Base-by-base conservation (phyloP, 2,329 filamentous ascomycete species). In the Talaromyces sp. region DNA sequence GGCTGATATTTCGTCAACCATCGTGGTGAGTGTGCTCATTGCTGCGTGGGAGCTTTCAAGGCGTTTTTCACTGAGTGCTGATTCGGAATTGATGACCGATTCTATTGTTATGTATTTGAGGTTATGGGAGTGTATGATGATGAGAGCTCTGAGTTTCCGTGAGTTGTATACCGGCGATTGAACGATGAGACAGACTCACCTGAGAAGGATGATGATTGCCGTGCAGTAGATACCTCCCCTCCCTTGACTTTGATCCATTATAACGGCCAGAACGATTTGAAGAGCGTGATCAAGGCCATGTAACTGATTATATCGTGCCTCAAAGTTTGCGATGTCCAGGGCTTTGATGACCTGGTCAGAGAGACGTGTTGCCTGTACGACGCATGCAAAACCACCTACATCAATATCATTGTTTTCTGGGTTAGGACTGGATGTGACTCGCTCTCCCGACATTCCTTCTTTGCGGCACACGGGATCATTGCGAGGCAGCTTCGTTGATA, bases 281-380 rank as follows among this genome's bases (percentile, higher is more conserved):
- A 66, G 46, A 31, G 62, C 54, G 23, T 50, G 55, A 28, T 66
- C 61, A 5, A 69, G 61, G 11, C 56, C 63, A 42, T 64, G 40
- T 4, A 69, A 58, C n/a, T 62, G 64, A 23, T 59, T 48, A 23
- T 64, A 58, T 59, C 60, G 62, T n/a, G 33, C 28, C 46, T 67
- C 60, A 6, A 62, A 14, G 37, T 66, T 63, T 1, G 60, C 12
- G 3, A 64, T 60, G 28, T 64, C 21, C 16, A 66, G 25, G 8
- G 56, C 25, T 54, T 65, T 57, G 11, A 72, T 52, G 6, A 70
- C 64, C 40, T 67, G 64, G 55, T 70, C 70, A 6, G 69, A 33
- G 16, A 71, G 67, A 61, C 66, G 69, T 16, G 67, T 64, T 8
- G 69, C 71, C 58, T 69, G 69, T 2, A 66, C 67, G 5, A 65